Base-by-base conservation (phyloP, 1,284 basidiomycete genomes). In the Volvariella volvacea region DNA sequence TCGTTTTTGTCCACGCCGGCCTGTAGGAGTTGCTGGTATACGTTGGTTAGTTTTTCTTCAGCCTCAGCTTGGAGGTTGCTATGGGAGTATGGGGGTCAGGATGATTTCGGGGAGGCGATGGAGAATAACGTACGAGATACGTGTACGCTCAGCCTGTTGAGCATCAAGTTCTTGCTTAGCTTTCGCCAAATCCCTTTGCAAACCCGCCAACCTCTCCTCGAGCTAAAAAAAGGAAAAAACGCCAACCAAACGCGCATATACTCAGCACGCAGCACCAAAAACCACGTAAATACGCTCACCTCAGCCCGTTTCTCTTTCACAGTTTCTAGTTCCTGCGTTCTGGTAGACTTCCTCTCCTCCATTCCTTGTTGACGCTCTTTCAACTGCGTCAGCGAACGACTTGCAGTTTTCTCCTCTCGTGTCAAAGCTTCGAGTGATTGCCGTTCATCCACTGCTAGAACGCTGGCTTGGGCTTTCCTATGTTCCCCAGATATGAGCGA, bases 11-110 rank as follows among this genome's bases (percentile, higher is more conserved):
- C 92, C 0, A 89, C 83, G 20, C 89, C 88, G 1, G 92, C 92
- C 60, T 92, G 87, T 16, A 94, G 67, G 2, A 99, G 77, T 59
- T 96, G 86, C 50, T 84, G 78, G 59, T 92, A 88, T 9, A 89
- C 77, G 19, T 83, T 82, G 45, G 85, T 76, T 2, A 99, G 77
- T 57, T 93, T 92, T 62, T 96, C 94, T 59, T 95, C 95, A 37
- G 89, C 76, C 56, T 96, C 91, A 0, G 80, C 78, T 64, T 94
- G 91, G 3, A 91, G 76, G 68, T 90, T 86, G 41, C 91, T 95
- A 55, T n/a, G 45, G 30, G 22, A 48, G 6, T 12, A 22, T 21
- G 38, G 40, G 2, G 43, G 45, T 37, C 42, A 19, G 39, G 43
- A 20, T 37, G 44, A 17, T 10, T 19, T 45, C 21, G 36, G 41